A percentile compares a stretch with the other conserved stretches of the same genome.
These are phyloP conservation scores for Kodamaea arcana DNA, from an alignment of 1,139 yeast genomes.

Conservation along the genomic window DNA sequence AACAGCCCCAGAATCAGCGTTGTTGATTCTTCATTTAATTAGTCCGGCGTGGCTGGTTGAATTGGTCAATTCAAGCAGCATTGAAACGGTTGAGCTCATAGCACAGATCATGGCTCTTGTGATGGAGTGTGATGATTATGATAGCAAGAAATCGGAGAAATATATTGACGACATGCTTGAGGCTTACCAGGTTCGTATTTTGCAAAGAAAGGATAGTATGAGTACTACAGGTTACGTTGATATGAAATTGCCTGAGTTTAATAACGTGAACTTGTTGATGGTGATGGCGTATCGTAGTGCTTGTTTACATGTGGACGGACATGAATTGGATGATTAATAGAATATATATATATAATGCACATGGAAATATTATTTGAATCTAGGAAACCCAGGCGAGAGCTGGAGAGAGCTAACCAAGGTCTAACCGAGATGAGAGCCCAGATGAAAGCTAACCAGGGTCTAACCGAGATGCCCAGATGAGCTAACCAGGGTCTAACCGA, in stretches of 20 bases:
- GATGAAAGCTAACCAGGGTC: too few species aligned
- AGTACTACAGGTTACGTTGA: conserved; percentile 7
- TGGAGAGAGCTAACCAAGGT: too few species aligned
- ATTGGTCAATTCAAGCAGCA: conserved; percentile 27
- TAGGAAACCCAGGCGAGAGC: too few species aligned
- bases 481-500: too few species aligned
- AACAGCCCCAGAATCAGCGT: conserved; percentile 32
- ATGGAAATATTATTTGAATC: too few species aligned
- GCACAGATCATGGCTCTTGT: conserved; percentile 26
- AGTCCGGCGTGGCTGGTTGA: conserved; percentile 37
- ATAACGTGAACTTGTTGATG: conserved; percentile 23
- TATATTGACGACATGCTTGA: conserved; percentile 13
- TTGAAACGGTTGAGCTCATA: conserved; percentile 26
- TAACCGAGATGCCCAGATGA: too few species aligned
- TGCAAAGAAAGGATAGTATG: conserved; percentile 12
- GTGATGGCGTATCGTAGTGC: conserved; percentile 40
- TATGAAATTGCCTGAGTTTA: conserved; percentile 7
- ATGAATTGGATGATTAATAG: conserved; percentile 29
- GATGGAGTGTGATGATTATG: conserved; percentile 13
- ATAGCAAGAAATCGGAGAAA: conserved; percentile 2
- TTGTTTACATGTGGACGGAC: conserved; percentile 36
- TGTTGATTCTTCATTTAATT: conserved; percentile 22
- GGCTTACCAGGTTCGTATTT: conserved; percentile 2
- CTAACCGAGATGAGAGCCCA: too few species aligned
- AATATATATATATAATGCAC: neutral